Evolutionary conservation across 108 stramenopile species (phyloP), one percentile per base, ranked within the genome.

Genomic region (Cyclotella cryptica): DNA sequence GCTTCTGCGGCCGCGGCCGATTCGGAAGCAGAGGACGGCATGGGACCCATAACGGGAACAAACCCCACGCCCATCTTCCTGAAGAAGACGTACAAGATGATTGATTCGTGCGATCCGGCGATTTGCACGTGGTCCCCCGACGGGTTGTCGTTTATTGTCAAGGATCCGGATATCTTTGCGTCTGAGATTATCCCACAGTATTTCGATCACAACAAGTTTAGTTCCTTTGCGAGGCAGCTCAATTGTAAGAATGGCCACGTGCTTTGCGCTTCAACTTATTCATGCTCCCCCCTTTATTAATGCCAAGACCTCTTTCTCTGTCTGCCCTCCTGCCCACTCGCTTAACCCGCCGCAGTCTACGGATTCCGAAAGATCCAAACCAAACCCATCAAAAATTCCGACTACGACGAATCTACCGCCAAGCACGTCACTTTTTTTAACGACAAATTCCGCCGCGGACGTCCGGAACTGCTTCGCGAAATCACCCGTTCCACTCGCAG

Each of bases 351-450:
- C 11, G 4, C 39, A 65, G 64, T 93, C 66, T 93, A 93, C 63
- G 90, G 90, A 12, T 95, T 95, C 60, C 80, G 93, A 4, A 96
- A 96, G 67, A 92, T 96, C 75, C 95, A 93, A 46, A 83, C 88
- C n/a, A 96, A 92, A 71, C 92, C 95, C 12, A 90, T 96, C 52
- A 84, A 91, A 10, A 93, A 93, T 42, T 87, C 86, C 18, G 95
- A 96, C 62, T 93, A 84, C 65, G 92, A 93, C 52, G 82, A 83
- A 12, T 78, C 75, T 52, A 90, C 92, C 24, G 92, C 92, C 44
- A 93, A 91, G 80, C 89, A 95, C 61, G 92, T 93, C 22, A 93
- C 91, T 0, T 96, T 93, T 83, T 92, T 85, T 84, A 93, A 96
- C 76, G 90, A 92, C 40, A 92, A 96, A 67, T 96, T 96, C 73